Conservation (phyloP, 768 basidiomycete species). For the Dentipellis sp. region DNA sequence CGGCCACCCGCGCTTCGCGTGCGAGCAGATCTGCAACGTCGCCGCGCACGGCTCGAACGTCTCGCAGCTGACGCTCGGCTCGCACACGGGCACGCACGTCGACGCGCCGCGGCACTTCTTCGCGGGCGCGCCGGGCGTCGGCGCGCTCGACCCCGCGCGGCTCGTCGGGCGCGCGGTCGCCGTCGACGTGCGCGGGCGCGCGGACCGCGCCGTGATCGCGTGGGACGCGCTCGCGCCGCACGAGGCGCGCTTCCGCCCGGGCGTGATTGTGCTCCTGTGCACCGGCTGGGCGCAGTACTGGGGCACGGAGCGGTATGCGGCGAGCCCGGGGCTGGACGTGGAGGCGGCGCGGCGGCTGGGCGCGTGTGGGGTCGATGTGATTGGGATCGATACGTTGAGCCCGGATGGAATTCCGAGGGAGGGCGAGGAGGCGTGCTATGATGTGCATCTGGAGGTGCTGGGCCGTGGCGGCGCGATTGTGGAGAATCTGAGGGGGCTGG, state of each 20-base stretch:
- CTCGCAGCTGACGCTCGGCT: conserved; percentile 43
- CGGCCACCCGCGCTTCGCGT: conserved; percentile 42
- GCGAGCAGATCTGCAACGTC: conserved; percentile 29
- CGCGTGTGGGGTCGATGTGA: conserved; percentile 40
- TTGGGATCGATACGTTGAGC: conserved; percentile 58
- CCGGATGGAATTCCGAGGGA: conserved; percentile 44
- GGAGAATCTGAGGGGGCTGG: conserved; percentile 59
- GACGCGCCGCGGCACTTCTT: conserved; percentile 74
- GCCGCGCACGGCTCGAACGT: conserved; percentile 40
- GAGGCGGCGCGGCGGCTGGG: conserved; percentile 43
- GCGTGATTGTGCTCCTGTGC: conserved; percentile 43
- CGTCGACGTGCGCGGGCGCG: conserved; percentile 41
- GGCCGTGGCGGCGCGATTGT: conserved; percentile 54
- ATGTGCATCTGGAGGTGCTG: conserved; percentile 51
- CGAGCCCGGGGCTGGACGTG: conserved; percentile 55
- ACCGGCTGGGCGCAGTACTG: conserved; percentile 63
- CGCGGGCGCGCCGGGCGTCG: conserved; percentile 43
- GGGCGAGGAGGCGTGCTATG: conserved; percentile 24
- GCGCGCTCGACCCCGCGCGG: conserved; percentile 43
- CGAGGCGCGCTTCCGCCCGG: conserved; percentile 28
- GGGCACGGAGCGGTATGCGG: conserved; percentile 39
- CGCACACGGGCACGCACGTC: conserved; percentile 74
- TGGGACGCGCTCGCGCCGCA: conserved; percentile 41
- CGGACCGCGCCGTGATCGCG: conserved; percentile 36
- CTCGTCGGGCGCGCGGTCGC: conserved; percentile 49